Evolutionary conservation across 495 filamentous ascomycete genomes (phyloP), one percentile per base, ranked within the genome.

Genomic region (Arthonia radiata): DNA sequence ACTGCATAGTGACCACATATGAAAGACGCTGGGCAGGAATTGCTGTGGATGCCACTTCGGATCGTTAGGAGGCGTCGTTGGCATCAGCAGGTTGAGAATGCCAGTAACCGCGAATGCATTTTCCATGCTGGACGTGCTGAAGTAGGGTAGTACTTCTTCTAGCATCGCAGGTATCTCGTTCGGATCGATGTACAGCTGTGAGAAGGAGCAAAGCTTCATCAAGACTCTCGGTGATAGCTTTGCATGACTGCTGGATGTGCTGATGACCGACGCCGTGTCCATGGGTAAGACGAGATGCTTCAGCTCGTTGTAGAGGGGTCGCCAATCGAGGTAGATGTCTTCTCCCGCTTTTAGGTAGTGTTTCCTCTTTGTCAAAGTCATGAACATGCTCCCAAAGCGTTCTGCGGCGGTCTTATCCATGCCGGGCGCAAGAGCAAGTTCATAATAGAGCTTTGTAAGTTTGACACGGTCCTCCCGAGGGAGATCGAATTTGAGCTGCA

Each of bases 301-400:
- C 24, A 94, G 46, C 42, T 94, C 82, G 33, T 77, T 74, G 64
- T 70, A 94, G 13, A 99, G 54, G 21, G 80, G 81, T 38, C 64
- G 67, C 86, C 86, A 99, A 44, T 93, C 81, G 27, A 99, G 51
- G 7, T 56, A 56, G n/a, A 99, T 53, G 38, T 99, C 89, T 36
- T 78, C 72, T 30, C 73, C 70, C 0, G 81, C 76, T 38, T 71
- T 73, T 18, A 99, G 62, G 42, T 93, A 92, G 48, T 99, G 86
- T 48, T 90, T 92, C 41, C 79, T 79, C 82, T 86, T 86, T 23
- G 78, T 83, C 35, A 99, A 52, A 10, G 74, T 64, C 49, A 91
- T 80, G 37, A 93, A 86, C 80, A 92, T 93, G 61, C 73, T 86
- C 7, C 81, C 63, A 44, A 99, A 99, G 30, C 86, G 59, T 50